Evolutionary conservation across 2,329 filamentous ascomycete genomes (phyloP).

Genomic region (Aspergillus tubingensis): DNA sequence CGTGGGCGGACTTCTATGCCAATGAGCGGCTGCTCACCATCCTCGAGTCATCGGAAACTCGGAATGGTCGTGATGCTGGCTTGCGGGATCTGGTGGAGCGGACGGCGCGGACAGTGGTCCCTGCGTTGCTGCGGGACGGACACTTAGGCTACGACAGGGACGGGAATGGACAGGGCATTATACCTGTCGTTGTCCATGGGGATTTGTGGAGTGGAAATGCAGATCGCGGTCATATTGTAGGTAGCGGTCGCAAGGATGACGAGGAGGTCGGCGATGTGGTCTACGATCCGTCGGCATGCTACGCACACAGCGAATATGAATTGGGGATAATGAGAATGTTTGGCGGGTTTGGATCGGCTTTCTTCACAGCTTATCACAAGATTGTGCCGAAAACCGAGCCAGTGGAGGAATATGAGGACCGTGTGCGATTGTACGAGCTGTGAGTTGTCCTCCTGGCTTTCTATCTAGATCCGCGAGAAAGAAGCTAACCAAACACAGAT

Average conservation of each 20-base stretch:
- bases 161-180: slow-evolving; percentile 56
- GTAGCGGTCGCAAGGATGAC: slow-evolving; percentile 35
- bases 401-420: slow-evolving; percentile 78
- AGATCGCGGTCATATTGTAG: slow-evolving; percentile 63
- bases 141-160: slow-evolving; percentile 56
- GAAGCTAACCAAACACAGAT: slow-evolving; percentile 51
- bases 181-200: slow-evolving; percentile 83
- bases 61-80: slow-evolving; percentile 66
- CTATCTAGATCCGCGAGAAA: neutral
- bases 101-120: slow-evolving; percentile 67
- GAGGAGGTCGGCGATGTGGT: slow-evolving; percentile 70
- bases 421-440: slow-evolving; percentile 78
- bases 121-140: slow-evolving; percentile 69
- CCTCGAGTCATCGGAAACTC: slow-evolving; percentile 56
- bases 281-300: slow-evolving; percentile 78
- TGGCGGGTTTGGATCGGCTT: slow-evolving; percentile 73
- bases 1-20: slow-evolving; percentile 86
- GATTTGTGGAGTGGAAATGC: slow-evolving; percentile 94
- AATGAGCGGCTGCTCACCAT: slow-evolving; percentile 72
- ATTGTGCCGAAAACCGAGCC: slow-evolving; percentile 80
- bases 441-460: slow-evolving; percentile 50
- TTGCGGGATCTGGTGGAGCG: slow-evolving; percentile 65
- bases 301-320: slow-evolving; percentile 87
- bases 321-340: slow-evolving; percentile 97
- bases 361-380: slow-evolving; percentile 75